Conservation (phyloP, 106 monocot species). For the Dioscorea dumetorum region DNA sequence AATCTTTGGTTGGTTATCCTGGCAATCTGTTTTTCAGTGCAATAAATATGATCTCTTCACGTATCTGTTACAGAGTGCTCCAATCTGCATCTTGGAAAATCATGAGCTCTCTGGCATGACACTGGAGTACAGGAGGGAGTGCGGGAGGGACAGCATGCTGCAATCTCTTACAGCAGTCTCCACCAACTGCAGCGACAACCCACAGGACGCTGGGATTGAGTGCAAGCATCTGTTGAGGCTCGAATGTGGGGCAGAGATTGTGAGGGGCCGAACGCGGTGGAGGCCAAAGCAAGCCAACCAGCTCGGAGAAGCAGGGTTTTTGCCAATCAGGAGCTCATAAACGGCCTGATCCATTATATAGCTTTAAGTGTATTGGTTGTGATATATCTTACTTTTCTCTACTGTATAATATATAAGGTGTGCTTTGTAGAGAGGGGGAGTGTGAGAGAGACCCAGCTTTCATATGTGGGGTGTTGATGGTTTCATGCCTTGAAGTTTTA, state of each 20-base stretch:
- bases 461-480: too few species aligned
- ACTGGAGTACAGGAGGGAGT: constrained; percentile 68
- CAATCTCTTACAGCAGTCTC: constrained; percentile 68
- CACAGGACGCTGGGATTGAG: constrained; percentile 21
- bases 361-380: too few species aligned
- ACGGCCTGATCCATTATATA: too few species aligned
- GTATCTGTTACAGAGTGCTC: constrained; percentile 43
- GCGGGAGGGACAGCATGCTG: constrained; percentile 71
- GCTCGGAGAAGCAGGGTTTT: constrained; percentile 1
- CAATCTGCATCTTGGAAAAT: constrained; percentile 45
- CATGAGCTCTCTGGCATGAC: constrained; percentile 53
- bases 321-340: background rate
- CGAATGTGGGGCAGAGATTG: constrained; percentile 63
- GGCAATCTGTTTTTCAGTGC: too few species aligned
- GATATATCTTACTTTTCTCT: too few species aligned
- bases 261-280: constrained; percentile 71
- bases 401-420: too few species aligned
- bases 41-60: too few species aligned
- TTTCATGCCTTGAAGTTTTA: too few species aligned
- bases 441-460: too few species aligned
- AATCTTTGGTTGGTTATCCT: too few species aligned
- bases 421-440: too few species aligned
- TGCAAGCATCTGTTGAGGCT: constrained; percentile 68
- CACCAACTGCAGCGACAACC: constrained; percentile 11
- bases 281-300: constrained; percentile 38